Base-by-base conservation (phyloP, 2,329 filamentous ascomycete species). In the Penicillium sp. region DNA sequence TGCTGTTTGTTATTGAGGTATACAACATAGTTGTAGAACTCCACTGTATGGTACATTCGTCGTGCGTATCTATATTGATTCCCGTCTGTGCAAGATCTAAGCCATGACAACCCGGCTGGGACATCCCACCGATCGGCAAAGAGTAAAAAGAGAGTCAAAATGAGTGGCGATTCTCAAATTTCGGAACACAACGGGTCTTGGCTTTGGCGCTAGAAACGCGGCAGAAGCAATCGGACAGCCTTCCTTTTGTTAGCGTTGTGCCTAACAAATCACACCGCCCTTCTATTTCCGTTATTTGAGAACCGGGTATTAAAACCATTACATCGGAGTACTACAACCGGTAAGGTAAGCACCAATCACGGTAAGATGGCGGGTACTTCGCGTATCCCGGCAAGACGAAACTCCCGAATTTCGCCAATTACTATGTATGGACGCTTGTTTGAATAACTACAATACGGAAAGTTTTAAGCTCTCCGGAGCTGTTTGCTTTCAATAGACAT, bases 191-290 rank as follows among this genome's bases (percentile, higher is more conserved):
- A 57, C 32, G 53, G 55, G 53, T 64, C 67, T 68, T 69, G 61
- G 67, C 62, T 62, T 65, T 42, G 58, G 56, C 67, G 64, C 68
- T 69, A 70, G 65, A 69, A 69, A 59, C 56, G 61, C 61, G 59
- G 59, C 57, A 68, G 65, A 70, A 70, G 64, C 58, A 61, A 63
- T 63, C 53, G 56, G 57, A 41, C 40, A 36, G 26, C 26, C 46
- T 49, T 49, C 47, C 7, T 42, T 34, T 27, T 13, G 4, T 32
- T 42, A 30, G 26, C 40, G 40, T 11, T 10, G 32, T 32, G 45
- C 34, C 35, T 7, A 30, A 18, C 11, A 13, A 2, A 11, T n/a
- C n/a, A 48, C 46, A 48, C 46, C 46, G 36, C 35, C 46, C 38
- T 47, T 47, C 34, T n/a, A 4, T 39, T 19, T 23, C 34, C 7